Evolutionary conservation across 1,139 yeast genomes (phyloP).

Genomic region (Trichomonascaceae sp.): DNA sequence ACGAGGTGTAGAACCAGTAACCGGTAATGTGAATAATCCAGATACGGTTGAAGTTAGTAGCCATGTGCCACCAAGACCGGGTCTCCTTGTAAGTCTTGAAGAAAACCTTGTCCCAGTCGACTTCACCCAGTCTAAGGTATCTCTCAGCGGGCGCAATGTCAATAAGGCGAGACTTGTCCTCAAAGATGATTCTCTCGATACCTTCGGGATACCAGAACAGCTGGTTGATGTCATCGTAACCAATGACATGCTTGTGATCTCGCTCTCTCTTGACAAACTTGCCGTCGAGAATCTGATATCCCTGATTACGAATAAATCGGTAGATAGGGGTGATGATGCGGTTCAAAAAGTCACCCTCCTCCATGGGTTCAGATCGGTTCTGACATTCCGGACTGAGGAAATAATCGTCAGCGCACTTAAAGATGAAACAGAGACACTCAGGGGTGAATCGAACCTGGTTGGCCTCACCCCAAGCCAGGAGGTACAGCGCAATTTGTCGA

Average conservation of each 20-base stretch:
- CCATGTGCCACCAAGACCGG: slow-evolving; percentile 95
- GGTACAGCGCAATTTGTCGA: slow-evolving; percentile 78
- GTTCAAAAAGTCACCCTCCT: slow-evolving; percentile 92
- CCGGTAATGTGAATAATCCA: slow-evolving; percentile 88
- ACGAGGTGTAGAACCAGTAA: slow-evolving; percentile 92
- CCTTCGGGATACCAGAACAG: slow-evolving; percentile 99
- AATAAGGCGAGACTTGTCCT: slow-evolving; percentile 82
- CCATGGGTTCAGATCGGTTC: slow-evolving; percentile 60
- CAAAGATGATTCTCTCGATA: slow-evolving; percentile 79
- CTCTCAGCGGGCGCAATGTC: slow-evolving; percentile 87
- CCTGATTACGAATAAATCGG: slow-evolving; percentile 84
- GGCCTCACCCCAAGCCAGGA: slow-evolving; percentile 97
- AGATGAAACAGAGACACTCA: slow-evolving; percentile 83
- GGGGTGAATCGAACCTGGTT: slow-evolving; percentile 94
- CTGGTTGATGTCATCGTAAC: slow-evolving; percentile 98
- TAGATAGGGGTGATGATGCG: slow-evolving; percentile 88
- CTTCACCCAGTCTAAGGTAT: slow-evolving; percentile 80
- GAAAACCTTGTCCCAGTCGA: slow-evolving; percentile 82
- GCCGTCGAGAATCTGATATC: slow-evolving; percentile 87
- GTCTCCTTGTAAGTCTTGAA: slow-evolving; percentile 94
- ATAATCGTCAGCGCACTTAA: slow-evolving; percentile 86
- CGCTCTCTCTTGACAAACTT: slow-evolving; percentile 94
- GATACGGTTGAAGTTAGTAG: slow-evolving; percentile 94
- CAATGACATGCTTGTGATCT: slow-evolving; percentile 88
- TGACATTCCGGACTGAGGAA: slow-evolving; percentile 80